phyloP scores from a whole-genome alignment of 495 filamentous ascomycete species.

The Aspergillus olivimuriae region DNA sequence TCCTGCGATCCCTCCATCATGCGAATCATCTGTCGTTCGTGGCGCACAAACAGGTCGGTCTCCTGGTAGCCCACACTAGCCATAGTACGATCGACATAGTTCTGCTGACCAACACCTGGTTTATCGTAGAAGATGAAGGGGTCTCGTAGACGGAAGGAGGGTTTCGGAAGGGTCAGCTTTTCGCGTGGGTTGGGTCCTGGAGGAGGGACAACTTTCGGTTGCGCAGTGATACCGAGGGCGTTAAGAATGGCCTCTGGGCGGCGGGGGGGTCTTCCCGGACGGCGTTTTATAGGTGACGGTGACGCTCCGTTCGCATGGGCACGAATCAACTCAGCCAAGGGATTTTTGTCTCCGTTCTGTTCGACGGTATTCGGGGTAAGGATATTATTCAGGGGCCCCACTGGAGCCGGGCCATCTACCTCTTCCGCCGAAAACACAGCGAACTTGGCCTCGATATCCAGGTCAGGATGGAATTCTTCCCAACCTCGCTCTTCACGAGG shows the following conservation, averaged over 20 bases:
- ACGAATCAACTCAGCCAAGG: slow-evolving; percentile 18
- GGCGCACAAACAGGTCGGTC: slow-evolving; percentile 77
- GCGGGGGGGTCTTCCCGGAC: slow-evolving; percentile 56
- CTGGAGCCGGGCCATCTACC: slow-evolving; percentile 60
- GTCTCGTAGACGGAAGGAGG: slow-evolving; percentile 50
- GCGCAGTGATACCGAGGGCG: slow-evolving; percentile 51
- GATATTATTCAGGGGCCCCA: slow-evolving; percentile 24
- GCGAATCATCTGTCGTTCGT: slow-evolving; percentile 71
- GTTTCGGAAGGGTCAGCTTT: slow-evolving; percentile 58
- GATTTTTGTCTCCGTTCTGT: slow-evolving; percentile 16
- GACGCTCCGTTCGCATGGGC: slow-evolving; percentile 22
- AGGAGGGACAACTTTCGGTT: slow-evolving; percentile 52
- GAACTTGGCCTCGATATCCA: slow-evolving; percentile 77
- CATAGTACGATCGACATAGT: slow-evolving; percentile 87
- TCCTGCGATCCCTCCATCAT: slow-evolving; percentile 70
- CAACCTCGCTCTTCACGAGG: slow-evolving; percentile 92
- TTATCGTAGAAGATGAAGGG: slow-evolving; percentile 58
- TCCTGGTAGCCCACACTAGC: slow-evolving; percentile 92
- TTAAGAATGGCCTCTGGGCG: slow-evolving; percentile 55
- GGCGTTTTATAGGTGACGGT: slow-evolving; percentile 46
- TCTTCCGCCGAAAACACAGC: slow-evolving; percentile 75
- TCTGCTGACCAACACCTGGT: slow-evolving; percentile 52
- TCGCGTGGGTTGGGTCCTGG: slow-evolving; percentile 63
- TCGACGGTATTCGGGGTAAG: slow-evolving; percentile 25
- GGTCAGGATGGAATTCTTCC: slow-evolving; percentile 93